Evolutionary conservation across 495 filamentous ascomycete genomes (phyloP).

Genomic region (Penicillium taxi): DNA sequence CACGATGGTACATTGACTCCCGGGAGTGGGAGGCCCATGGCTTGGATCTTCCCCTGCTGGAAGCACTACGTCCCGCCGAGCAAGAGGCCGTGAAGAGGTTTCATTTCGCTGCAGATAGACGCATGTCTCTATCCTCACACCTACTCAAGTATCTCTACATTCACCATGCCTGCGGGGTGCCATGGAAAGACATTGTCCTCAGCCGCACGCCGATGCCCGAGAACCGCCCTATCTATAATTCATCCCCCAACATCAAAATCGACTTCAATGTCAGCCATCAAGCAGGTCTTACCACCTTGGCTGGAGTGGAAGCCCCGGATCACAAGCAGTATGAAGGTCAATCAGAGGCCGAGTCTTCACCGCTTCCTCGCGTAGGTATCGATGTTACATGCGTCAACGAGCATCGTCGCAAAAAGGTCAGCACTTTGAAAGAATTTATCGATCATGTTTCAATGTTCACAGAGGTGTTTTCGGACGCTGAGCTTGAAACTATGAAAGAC

Average conservation of each 20-base stretch:
- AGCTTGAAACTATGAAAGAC: conserved; percentile 52
- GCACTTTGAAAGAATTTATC: conserved; percentile 47
- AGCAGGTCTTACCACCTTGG: conserved; percentile 63
- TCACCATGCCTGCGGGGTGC: conserved; percentile 49
- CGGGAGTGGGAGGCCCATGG: conserved; percentile 26
- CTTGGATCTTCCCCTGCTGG: conserved; percentile 29
- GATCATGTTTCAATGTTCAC: conserved; percentile 68
- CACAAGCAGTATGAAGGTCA: neutral
- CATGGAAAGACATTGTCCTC: conserved; percentile 58
- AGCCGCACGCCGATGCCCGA: conserved; percentile 55
- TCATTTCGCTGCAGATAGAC: conserved; percentile 33
- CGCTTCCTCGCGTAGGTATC: conserved; percentile 45
- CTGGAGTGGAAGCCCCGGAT: conserved; percentile 36
- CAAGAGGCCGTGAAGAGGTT: conserved; percentile 30
- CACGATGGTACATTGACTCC: conserved; percentile 40
- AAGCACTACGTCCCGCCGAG: conserved; percentile 28
- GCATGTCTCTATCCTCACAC: conserved; percentile 58
- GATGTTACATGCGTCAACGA: conserved; percentile 74
- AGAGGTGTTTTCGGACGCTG: conserved; percentile 62
- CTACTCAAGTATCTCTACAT: conserved; percentile 75
- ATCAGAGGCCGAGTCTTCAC: conserved; percentile 1
- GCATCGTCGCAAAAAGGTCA: conserved; percentile 40
- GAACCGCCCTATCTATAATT: conserved; percentile 53
- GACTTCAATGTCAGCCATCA: conserved; percentile 90
- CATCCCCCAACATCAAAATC: conserved; percentile 30